These are phyloP conservation scores for Fragaria nilgerrensis DNA, from an alignment of 306 rosid genomes.

Conservation along the genomic window DNA sequence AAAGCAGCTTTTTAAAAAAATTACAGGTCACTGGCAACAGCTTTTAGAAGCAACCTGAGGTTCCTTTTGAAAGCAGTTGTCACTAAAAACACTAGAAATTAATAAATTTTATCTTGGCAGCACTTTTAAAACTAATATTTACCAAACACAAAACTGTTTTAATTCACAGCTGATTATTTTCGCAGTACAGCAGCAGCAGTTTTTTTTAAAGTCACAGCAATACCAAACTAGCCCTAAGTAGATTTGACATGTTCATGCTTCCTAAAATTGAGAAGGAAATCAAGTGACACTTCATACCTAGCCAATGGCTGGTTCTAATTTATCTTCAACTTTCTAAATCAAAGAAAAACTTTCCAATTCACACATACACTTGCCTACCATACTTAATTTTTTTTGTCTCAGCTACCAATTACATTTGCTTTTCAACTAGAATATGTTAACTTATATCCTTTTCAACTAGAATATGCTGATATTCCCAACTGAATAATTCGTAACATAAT, in stretches of 20 bases:
- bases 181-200: too few relatives aligned
- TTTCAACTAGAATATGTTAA: not conserved
- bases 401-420: not conserved
- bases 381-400: not conserved
- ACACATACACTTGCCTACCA: not conserved
- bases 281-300: not conserved
- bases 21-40: too few relatives aligned
- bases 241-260: not conserved
- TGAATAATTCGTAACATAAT: not conserved
- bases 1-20: too few relatives aligned
- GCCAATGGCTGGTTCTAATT: not conserved
- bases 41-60: too few relatives aligned
- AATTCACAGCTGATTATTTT: too few relatives aligned
- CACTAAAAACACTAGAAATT: too few relatives aligned
- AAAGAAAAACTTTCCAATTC: not conserved
- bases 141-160: too few relatives aligned
- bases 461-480: not conserved
- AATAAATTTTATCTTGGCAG: too few relatives aligned
- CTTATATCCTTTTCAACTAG: not conserved
- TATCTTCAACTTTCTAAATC: not conserved
- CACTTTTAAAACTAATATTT: too few relatives aligned
- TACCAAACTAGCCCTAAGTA: too few relatives aligned
- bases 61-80: too few relatives aligned
- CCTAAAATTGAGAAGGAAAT: not conserved
- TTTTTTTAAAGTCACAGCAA: too few relatives aligned